These are phyloP conservation scores for Delitschia confertaspora DNA, from an alignment of 495 filamentous ascomycete genomes.

Conservation along the genomic window DNA sequence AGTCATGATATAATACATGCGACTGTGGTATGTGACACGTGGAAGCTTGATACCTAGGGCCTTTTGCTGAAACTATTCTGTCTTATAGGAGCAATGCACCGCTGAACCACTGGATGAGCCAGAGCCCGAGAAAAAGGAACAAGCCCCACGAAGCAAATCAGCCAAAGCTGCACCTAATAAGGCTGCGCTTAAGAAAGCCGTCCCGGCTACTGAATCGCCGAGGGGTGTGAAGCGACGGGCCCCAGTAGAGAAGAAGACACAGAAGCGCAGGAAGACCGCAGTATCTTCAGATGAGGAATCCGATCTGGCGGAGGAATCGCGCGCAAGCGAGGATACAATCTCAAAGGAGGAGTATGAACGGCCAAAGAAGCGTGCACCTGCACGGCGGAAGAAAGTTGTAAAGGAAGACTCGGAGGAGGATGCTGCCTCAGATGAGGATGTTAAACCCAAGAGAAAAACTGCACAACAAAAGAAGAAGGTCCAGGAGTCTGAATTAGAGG, in stretches of 20 bases:
- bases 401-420: constrained; percentile 19
- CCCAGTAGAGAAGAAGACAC: constrained; percentile 12
- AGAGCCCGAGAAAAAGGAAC: constrained; percentile 5
- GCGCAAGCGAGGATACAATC: constrained; percentile 1
- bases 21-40: constrained; percentile 60
- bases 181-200: constrained; percentile 19
- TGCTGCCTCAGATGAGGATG: neutral
- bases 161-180: constrained; percentile 12
- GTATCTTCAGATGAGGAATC: constrained; percentile 18
- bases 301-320: constrained; percentile 1
- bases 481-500: neutral
- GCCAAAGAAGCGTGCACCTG: constrained; percentile 13
- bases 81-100: constrained; percentile 11
- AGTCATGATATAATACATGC: constrained; percentile 67
- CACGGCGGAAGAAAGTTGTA: constrained; percentile 12
- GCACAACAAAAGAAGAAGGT: constrained; percentile 1
- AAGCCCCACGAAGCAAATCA: neutral
- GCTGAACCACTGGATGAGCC: constrained; percentile 13
- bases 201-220: neutral
- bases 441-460: neutral
- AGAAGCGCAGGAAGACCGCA: constrained; percentile 24
- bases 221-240: constrained; percentile 20
- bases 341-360: constrained; percentile 16
- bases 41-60: too few relatives aligned
- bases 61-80: too few relatives aligned